These are phyloP conservation scores for Saccharomycopsis selenospora DNA, from an alignment of 805 yeast species.

Conservation along the genomic window DNA sequence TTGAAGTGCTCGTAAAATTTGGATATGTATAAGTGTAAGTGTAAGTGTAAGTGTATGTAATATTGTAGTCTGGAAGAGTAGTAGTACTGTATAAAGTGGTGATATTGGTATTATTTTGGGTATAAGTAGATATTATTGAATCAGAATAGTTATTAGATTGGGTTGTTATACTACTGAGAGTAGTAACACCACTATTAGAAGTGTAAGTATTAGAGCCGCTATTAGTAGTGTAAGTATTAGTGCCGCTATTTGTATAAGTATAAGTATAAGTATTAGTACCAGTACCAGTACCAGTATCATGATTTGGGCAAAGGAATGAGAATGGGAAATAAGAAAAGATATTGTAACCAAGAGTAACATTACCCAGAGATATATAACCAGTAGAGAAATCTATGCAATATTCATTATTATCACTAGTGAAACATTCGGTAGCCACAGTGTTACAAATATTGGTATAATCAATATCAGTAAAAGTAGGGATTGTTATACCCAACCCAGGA, in stretches of 20 bases:
- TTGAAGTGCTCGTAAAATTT: too few relatives aligned
- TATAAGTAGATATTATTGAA: not conserved
- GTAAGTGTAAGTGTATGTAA: too few relatives aligned
- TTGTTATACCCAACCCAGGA: not conserved
- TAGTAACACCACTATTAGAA: not conserved
- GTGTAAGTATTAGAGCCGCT: not conserved
- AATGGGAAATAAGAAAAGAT: not conserved
- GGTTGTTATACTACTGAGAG: not conserved
- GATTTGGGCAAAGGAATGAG: not conserved
- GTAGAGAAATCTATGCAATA: not conserved
- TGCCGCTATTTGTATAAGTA: too few relatives aligned
- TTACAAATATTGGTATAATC: not conserved
- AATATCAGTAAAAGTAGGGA: not conserved
- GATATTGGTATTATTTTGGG: not conserved
- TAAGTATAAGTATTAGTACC: not conserved
- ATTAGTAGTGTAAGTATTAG: not conserved
- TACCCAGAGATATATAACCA: not conserved
- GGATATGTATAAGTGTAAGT: too few relatives aligned
- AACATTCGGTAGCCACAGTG: not conserved
- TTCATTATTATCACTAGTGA: not conserved
- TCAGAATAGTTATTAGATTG: not conserved
- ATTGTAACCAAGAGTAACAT: not conserved
- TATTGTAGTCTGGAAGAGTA: too few relatives aligned
- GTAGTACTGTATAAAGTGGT: not conserved
- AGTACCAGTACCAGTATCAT: not conserved